Evolutionary conservation across 2,329 filamentous ascomycete species (phyloP).

Genomic region (Salinomyces thailandicus): DNA sequence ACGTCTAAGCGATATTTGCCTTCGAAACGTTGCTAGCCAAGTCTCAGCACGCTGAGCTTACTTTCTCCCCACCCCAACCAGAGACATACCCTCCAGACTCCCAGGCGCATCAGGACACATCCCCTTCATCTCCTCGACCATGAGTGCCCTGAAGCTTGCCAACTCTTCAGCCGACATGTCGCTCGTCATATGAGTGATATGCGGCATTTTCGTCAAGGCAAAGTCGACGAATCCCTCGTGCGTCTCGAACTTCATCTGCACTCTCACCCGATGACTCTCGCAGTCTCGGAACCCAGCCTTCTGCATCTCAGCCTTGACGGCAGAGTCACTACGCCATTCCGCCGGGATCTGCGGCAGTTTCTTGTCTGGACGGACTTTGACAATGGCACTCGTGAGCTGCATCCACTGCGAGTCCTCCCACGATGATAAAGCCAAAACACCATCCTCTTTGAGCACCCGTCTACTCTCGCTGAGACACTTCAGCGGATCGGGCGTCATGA

Average conservation of each 20-base stretch:
- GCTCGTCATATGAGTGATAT: conserved; percentile 15
- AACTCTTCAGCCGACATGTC: conserved; percentile 17
- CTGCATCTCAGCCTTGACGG: conserved; percentile 16
- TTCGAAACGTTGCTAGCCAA: too few species aligned
- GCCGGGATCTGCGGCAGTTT: conserved; percentile 13
- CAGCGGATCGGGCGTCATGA: conserved; percentile 19
- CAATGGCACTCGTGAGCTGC: conserved; percentile 14
- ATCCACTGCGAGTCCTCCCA: conserved; percentile 24
- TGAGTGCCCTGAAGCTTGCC: conserved; percentile 7
- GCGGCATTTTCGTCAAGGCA: conserved; percentile 16
- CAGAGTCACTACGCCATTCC: conserved; percentile 15
- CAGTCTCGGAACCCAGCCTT: conserved; percentile 22
- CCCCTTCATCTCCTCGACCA: conserved; percentile 13
- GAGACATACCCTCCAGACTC: conserved; percentile 14
- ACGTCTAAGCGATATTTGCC: too few species aligned
- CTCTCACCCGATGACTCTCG: conserved; percentile 13
- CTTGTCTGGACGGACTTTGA: conserved; percentile 13
- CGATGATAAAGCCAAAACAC: conserved; percentile 17
- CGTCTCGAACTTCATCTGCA: conserved; percentile 16
- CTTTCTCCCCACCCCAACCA: conserved; percentile 21
- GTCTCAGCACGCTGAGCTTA: too few species aligned
- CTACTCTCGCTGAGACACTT: conserved; percentile 17
- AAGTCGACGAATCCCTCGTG: conserved; percentile 14
- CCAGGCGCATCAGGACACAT: conserved; percentile 17
- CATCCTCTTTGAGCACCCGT: conserved; percentile 17